Conservation (phyloP, 2,329 filamentous ascomycete genomes). For the Beauveria sp. region DNA sequence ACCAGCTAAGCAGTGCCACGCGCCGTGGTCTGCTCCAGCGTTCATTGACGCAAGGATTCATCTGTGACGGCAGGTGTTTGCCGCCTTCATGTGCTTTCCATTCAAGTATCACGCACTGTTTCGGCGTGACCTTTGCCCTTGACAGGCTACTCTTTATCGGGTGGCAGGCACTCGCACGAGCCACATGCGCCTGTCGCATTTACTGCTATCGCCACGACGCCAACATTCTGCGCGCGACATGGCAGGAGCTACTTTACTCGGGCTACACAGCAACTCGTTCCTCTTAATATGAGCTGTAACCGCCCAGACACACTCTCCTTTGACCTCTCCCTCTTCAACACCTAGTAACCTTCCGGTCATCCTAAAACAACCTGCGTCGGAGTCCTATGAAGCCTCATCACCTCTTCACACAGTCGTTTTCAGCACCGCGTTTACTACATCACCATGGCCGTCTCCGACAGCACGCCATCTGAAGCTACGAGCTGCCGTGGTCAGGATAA, state of each 20-base stretch:
- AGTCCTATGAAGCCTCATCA: not conserved
- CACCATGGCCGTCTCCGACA: not conserved
- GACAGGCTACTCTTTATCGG: not conserved
- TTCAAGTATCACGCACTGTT: too few relatives aligned
- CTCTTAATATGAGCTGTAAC: not conserved
- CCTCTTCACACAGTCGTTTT: not conserved
- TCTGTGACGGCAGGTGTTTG: too few relatives aligned
- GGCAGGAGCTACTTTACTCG: not conserved
- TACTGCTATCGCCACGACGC: not conserved
- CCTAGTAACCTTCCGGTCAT: not conserved
- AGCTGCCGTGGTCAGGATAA: slow-evolving; percentile 12
- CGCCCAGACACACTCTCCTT: not conserved
- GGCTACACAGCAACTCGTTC: not conserved
- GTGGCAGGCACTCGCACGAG: not conserved
- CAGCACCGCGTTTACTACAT: not conserved
- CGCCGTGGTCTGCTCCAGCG: too few relatives aligned
- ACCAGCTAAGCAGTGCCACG: too few relatives aligned
- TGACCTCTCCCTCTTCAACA: not conserved
- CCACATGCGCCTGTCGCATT: not conserved
- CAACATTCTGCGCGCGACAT: not conserved
- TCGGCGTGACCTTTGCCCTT: not conserved
- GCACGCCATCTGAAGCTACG: not conserved
- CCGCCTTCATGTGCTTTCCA: too few relatives aligned
- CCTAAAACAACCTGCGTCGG: not conserved
- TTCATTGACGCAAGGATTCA: too few relatives aligned